Conservation (phyloP, 192 early-diverging fungal species). For the Backusella australiensis region DNA sequence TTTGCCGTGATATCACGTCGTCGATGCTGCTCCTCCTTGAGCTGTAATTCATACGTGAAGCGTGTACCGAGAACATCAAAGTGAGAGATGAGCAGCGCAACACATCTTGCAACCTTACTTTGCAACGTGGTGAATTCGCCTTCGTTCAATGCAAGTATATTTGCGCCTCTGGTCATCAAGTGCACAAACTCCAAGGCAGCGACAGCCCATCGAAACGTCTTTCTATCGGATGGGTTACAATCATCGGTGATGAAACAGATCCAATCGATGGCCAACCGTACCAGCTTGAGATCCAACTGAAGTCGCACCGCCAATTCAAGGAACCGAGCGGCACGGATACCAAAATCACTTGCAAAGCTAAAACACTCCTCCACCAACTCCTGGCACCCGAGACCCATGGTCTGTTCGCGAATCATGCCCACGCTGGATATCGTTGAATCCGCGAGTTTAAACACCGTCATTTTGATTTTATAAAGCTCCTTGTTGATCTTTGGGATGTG, state of each 20-base stretch:
- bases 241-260: constrained; percentile 83
- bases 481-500: constrained; percentile 57
- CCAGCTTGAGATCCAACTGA: constrained; percentile 62
- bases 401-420: constrained; percentile 49
- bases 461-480: constrained; percentile 57
- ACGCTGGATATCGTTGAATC: constrained; percentile 57
- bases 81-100: constrained; percentile 78
- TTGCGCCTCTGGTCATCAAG: constrained; percentile 71
- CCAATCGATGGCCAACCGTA: constrained; percentile 83
- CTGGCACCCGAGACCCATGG: constrained; percentile 43
- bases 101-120: constrained; percentile 70
- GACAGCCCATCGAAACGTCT: constrained; percentile 84
- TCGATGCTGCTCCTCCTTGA: constrained; percentile 28
- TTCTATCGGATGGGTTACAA: constrained; percentile 74
- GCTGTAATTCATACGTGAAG: constrained; percentile 39
- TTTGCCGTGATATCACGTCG: constrained; percentile 26
- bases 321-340: constrained; percentile 55
- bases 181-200: constrained; percentile 82
- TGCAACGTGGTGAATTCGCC: constrained; percentile 71
- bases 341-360: constrained; percentile 70
- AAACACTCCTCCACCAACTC: constrained; percentile 71
- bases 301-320: constrained; percentile 56
- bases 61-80: constrained; percentile 75
- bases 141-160: constrained; percentile 65
- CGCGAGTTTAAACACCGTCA: constrained; percentile 50